These are phyloP conservation scores for Backusella tuberculispora DNA, from an alignment of 192 early-diverging fungal genomes.

Conservation along the genomic window DNA sequence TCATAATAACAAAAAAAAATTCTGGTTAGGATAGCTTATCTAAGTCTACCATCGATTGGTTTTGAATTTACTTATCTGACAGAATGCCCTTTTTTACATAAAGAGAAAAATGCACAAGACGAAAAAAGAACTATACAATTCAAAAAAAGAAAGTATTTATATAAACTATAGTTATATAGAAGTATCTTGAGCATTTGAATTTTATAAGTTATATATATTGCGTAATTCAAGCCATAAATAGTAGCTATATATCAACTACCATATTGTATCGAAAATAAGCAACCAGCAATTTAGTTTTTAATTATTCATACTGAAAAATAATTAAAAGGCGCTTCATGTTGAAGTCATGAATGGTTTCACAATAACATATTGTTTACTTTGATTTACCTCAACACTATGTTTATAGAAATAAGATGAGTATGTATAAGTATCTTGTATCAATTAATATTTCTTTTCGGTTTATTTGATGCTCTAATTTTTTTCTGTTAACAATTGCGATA, in stretches of 20 bases:
- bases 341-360: not conserved
- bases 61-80: not conserved
- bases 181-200: not conserved
- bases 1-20: not conserved
- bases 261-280: not conserved
- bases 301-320: not conserved
- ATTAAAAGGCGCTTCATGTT: not conserved
- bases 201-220: not conserved
- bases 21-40: conserved; percentile 6
- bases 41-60: not conserved
- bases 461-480: not conserved
- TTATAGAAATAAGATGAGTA: not conserved
- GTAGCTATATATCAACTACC: not conserved
- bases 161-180: not conserved
- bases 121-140: not conserved
- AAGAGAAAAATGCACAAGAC: conserved; percentile 3
- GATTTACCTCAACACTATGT: not conserved
- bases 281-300: not conserved
- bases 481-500: not conserved
- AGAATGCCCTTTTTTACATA: not conserved
- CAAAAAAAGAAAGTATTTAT: not conserved
- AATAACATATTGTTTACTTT: not conserved
- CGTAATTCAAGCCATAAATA: not conserved
- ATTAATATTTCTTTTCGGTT: not conserved
- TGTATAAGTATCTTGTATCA: not conserved